These are phyloP conservation scores for Pseudopithomyces maydicus DNA, from an alignment of 2,329 filamentous ascomycete species.

Conservation along the genomic window DNA sequence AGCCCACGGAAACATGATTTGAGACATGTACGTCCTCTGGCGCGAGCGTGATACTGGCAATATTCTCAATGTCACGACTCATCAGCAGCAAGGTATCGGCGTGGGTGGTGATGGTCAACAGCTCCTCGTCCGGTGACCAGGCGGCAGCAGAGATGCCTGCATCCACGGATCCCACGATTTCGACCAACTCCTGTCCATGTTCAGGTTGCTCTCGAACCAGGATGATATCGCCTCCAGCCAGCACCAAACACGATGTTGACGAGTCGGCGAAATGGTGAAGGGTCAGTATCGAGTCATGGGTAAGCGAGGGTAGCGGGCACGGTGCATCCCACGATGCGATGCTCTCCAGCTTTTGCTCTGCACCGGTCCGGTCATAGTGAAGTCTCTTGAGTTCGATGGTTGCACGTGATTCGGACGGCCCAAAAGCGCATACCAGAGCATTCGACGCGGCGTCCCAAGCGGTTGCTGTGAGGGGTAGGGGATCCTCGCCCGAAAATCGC, in stretches of 20 bases:
- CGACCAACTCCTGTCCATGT: constrained; percentile 76
- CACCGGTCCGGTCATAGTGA: constrained; percentile 49
- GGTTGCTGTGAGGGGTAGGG: constrained; percentile 71
- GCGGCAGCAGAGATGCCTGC: constrained; percentile 85
- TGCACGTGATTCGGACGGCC: constrained; percentile 72
- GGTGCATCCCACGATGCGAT: constrained; percentile 91
- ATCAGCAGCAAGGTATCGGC: constrained; percentile 84
- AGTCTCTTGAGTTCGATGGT: constrained; percentile 73
- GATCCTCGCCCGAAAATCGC: constrained; percentile 60
- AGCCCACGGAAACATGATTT: constrained; percentile 93
- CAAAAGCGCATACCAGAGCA: constrained; percentile 81
- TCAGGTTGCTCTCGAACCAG: constrained; percentile 75
- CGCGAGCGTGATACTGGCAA: constrained; percentile 74
- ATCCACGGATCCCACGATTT: constrained; percentile 94
- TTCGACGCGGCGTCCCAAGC: constrained; percentile 86
- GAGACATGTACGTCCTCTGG: constrained; percentile 82
- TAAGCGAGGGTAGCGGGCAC: constrained; percentile 75
- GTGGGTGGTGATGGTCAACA: constrained; percentile 81
- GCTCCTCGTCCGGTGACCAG: constrained; percentile 95
- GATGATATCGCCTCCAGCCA: constrained; percentile 90
- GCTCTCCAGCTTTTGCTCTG: constrained; percentile 44
- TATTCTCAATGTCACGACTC: constrained; percentile 86
- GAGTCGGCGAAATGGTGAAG: constrained; percentile 87
- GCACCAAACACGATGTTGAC: constrained; percentile 76
- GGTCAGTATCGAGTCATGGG: constrained; percentile 75